A percentile compares a stretch with the other conserved stretches of the same genome.
phyloP scores from a whole-genome alignment of 106 monocot genomes.

The Ottelia alismoides region DNA sequence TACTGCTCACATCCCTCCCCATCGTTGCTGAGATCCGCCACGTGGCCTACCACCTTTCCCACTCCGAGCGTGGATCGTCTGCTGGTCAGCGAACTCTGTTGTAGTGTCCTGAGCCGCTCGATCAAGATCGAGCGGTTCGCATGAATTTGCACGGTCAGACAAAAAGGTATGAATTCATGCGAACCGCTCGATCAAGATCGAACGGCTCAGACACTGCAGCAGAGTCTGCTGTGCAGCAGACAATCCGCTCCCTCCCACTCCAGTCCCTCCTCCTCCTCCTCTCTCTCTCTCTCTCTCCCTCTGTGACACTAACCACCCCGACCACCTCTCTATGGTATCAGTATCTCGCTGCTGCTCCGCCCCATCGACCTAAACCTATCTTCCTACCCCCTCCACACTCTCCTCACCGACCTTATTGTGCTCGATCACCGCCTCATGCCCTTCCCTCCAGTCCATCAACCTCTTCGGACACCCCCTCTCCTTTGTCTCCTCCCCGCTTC shows the following conservation, averaged over 20 bases:
- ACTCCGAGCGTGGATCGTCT: too few species aligned
- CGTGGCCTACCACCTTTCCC: constrained; percentile 29
- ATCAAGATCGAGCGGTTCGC: too few species aligned
- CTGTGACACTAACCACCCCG: constrained; percentile 35
- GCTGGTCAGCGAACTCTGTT: too few species aligned
- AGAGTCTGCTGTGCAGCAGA: too few species aligned
- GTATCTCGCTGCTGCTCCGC: constrained; percentile 21
- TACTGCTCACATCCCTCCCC: constrained; percentile 20
- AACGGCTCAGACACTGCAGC: too few species aligned
- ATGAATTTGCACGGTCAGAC: too few species aligned
- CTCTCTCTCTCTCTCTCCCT: constrained; percentile 40
- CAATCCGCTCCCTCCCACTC: too few species aligned
- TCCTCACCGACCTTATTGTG: constrained; percentile 28
- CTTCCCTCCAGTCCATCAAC: constrained; percentile 23
- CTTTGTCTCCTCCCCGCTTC: neutral
- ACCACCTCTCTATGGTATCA: constrained; percentile 8
- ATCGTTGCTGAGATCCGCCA: constrained; percentile 33
- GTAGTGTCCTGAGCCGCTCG: too few species aligned
- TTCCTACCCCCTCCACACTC: constrained; percentile 23
- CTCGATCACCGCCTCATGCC: constrained; percentile 20
- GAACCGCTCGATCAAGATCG: too few species aligned
- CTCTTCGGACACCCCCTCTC: constrained; percentile 16
- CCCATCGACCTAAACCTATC: constrained; percentile 42
- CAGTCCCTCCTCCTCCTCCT: constrained; percentile 20
- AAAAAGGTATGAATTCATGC: too few species aligned